Conservation (phyloP, 495 filamentous ascomycete genomes). For the Neohortaea acidophila region DNA sequence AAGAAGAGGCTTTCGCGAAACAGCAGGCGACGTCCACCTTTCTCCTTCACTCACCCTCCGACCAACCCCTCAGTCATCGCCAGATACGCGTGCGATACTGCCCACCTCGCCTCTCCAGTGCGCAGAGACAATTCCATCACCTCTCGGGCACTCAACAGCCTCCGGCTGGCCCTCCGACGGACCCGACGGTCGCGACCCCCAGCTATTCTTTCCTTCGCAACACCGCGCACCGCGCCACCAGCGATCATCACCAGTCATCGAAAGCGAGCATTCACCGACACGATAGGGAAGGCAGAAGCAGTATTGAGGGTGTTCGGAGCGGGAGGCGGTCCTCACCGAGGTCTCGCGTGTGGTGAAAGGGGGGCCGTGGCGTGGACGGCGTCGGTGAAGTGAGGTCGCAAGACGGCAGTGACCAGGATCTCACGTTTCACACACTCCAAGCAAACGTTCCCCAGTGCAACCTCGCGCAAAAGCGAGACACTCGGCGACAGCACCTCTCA, state of each 20-base stretch:
- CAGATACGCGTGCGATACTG: slow-evolving; percentile 4
- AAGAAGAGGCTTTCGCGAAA: not conserved
- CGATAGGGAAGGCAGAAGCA: not conserved
- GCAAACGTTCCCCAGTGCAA: too few species aligned
- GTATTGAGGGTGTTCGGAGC: slow-evolving; percentile 1
- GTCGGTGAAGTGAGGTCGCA: not conserved
- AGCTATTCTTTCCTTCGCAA: slow-evolving; percentile 4
- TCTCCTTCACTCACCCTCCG: not conserved
- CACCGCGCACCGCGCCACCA: slow-evolving; percentile 6
- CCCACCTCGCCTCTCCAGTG: not conserved
- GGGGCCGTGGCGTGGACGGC: slow-evolving; percentile 6
- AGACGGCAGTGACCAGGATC: too few species aligned
- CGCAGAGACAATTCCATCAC: not conserved
- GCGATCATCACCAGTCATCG: not conserved
- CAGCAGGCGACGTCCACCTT: not conserved
- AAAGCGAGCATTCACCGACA: too few species aligned
- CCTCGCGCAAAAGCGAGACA: too few species aligned
- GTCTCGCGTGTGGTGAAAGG: slow-evolving; percentile 11
- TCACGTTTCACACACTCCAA: too few species aligned
- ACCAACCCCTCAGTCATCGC: slow-evolving; percentile 1
- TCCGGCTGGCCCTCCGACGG: slow-evolving; percentile 9
- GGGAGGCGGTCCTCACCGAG: slow-evolving; percentile 15
- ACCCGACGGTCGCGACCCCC: not conserved
- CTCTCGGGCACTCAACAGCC: slow-evolving; percentile 1
- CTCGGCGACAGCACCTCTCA: too few species aligned